These are phyloP conservation scores for Paracoccidioides lutzii DNA, from an alignment of 2,329 filamentous ascomycete genomes.

Conservation along the genomic window DNA sequence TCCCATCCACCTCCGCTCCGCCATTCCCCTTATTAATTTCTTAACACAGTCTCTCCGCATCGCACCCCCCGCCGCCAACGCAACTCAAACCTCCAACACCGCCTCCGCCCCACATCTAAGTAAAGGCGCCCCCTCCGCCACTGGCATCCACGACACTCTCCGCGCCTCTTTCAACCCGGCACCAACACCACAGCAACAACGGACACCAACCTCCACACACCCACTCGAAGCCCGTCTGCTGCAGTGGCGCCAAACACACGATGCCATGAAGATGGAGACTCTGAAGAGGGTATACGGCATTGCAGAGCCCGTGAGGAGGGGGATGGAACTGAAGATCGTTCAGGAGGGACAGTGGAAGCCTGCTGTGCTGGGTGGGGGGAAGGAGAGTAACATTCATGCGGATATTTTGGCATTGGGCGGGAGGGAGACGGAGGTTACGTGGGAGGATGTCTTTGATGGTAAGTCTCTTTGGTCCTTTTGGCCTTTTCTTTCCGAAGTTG, in stretches of 20 bases:
- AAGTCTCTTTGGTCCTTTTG: slow-evolving; percentile 18
- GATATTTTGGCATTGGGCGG: slow-evolving; percentile 63
- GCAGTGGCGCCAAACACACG: slow-evolving; percentile 82
- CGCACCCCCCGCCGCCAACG: slow-evolving; percentile 57
- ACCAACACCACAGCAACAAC: slow-evolving; percentile 29
- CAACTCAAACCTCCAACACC: slow-evolving; percentile 52
- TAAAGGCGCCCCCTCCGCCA: slow-evolving; percentile 72
- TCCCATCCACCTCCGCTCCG: background rate
- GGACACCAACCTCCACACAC: slow-evolving; percentile 52
- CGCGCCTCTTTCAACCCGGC: slow-evolving; percentile 61
- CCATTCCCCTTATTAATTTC: slow-evolving; percentile 1
- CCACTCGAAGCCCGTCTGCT: slow-evolving; percentile 83
- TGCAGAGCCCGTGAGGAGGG: slow-evolving; percentile 78
- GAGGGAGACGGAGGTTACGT: slow-evolving; percentile 61
- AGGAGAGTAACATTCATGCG: slow-evolving; percentile 59
- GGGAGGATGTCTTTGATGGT: slow-evolving; percentile 89
- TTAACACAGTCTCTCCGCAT: slow-evolving; percentile 68
- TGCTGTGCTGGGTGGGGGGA: slow-evolving; percentile 48
- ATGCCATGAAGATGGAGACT: slow-evolving; percentile 73
- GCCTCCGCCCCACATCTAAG: slow-evolving; percentile 40
- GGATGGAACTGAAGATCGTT: slow-evolving; percentile 90
- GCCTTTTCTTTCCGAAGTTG: background rate
- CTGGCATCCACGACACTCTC: slow-evolving; percentile 85
- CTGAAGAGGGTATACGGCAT: slow-evolving; percentile 81
- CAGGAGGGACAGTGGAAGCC: slow-evolving; percentile 64